Base-by-base conservation (phyloP, 1,284 basidiomycete species). In the Fistulina hepatica region DNA sequence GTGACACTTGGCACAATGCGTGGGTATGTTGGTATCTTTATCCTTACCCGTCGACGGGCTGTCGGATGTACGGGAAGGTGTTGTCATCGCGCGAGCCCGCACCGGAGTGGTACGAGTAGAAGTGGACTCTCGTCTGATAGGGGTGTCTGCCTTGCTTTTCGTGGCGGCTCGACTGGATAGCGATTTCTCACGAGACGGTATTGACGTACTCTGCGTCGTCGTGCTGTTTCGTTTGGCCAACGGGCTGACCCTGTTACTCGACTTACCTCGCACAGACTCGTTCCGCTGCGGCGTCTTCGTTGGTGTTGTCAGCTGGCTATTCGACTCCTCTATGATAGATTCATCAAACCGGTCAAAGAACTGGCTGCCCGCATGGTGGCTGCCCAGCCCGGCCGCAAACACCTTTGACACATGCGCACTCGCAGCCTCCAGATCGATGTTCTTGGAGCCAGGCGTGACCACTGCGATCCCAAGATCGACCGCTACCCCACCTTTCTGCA, bases 1-100 rank as follows among this genome's bases (percentile, higher is more conserved):
- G 10, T 57, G 57, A 47, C 82, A 86, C 47, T 69, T 72, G 17
- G 66, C 66, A 46, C 82, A 74, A 47, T 39, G 53, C 40, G 52
- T 55, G 43, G 49, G 6, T 7, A 53, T 23, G 46, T 43, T 38
- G 53, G 52, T 36, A 44, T 24, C 15, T 43, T 41, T 19, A 36
- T 33, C 13, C 40, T 25, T 9, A 25, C n/a, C 24, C 9, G 24
- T 25, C 24, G 24, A 9, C 24, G 9, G 9, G 24, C 22, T 33
- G 16, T 41, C 26, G 12, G 17, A 15, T n/a, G 24, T 33, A 11
- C 25, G 21, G 7, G 28, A 13, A 5, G 31, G 41, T 13, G 22
- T 42, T 38, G 17, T 23, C 21, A 20, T 17, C 12, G 17, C 12
- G 16, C 10, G 15, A 10, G 30, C 9, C 19, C 24, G 33, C 9